phyloP scores from a whole-genome alignment of 441 rosid genomes.

The Iberis amara region DNA sequence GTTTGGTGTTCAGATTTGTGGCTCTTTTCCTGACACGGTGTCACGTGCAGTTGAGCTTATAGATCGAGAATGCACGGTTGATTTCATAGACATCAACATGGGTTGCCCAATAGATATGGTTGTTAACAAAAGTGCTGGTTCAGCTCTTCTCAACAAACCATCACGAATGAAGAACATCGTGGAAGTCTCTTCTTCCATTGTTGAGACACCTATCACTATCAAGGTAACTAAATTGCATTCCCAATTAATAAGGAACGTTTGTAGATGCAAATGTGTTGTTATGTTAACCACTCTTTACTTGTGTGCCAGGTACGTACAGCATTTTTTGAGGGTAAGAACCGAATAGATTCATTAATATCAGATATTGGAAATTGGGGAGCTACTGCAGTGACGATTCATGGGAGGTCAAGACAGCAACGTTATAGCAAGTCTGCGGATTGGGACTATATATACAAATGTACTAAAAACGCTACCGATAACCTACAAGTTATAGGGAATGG shows the following conservation, averaged over 20 bases:
- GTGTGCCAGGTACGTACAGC: constrained; percentile 67
- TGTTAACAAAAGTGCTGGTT: constrained; percentile 89
- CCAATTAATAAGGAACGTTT: constrained; percentile 2
- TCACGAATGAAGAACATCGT: constrained; percentile 70
- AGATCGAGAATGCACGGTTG: constrained; percentile 66
- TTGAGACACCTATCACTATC: constrained; percentile 71
- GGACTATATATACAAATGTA: constrained; percentile 75
- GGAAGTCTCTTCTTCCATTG: constrained; percentile 58
- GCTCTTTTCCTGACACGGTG: constrained; percentile 72
- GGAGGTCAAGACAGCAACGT: constrained; percentile 88
- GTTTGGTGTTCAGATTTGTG: constrained; percentile 91
- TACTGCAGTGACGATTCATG: constrained; percentile 79
- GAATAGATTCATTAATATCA: constrained; percentile 67
- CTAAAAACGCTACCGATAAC: constrained; percentile 52
- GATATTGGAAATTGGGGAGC: constrained; percentile 81
- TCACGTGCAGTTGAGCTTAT: constrained; percentile 74
- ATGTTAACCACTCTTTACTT: constrained; percentile 14
- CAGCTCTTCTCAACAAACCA: constrained; percentile 77
- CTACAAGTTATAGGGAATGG: constrained; percentile 85
- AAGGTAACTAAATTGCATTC: constrained; percentile 43
- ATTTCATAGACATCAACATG: constrained; percentile 95
- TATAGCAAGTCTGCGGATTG: constrained; percentile 89
- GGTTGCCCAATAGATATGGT: constrained; percentile 93
- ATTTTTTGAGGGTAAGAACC: constrained; percentile 72
- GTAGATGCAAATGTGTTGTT: constrained; percentile 9